These are phyloP conservation scores for Mycena vulgaris DNA, from an alignment of 768 basidiomycete species.

Conservation along the genomic window DNA sequence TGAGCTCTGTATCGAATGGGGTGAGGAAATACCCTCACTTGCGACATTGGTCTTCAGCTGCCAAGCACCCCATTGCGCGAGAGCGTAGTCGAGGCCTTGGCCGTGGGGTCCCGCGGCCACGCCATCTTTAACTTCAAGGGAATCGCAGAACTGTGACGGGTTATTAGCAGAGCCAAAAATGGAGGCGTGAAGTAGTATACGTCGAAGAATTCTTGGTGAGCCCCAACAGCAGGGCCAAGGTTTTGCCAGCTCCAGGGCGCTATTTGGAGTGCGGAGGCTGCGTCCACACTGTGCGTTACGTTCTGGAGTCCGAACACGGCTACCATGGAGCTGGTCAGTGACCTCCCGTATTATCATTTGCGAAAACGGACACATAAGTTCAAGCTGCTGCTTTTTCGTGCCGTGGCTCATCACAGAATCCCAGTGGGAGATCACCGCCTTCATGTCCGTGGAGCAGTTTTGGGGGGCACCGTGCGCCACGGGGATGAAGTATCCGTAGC, in stretches of 20 bases:
- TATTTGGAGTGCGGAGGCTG: slow-evolving; percentile 28
- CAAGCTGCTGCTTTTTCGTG: slow-evolving; percentile 20
- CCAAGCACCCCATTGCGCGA: slow-evolving; percentile 61
- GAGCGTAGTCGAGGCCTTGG: slow-evolving; percentile 61
- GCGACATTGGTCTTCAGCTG: slow-evolving; percentile 54
- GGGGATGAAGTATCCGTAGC: slow-evolving; percentile 67
- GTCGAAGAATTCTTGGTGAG: slow-evolving; percentile 53
- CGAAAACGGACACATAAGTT: slow-evolving; percentile 25
- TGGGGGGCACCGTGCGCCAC: slow-evolving; percentile 62
- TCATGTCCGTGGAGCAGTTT: slow-evolving; percentile 69
- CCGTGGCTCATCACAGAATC: slow-evolving; percentile 55
- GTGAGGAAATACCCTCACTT: slow-evolving; percentile 12
- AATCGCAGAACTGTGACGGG: slow-evolving; percentile 57
- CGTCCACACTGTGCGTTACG: slow-evolving; percentile 33
- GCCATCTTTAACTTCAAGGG: slow-evolving; percentile 63
- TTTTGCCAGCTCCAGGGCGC: slow-evolving; percentile 65
- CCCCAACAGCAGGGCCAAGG: slow-evolving; percentile 55
- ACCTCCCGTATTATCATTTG: neutral
- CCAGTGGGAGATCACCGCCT: slow-evolving; percentile 63
- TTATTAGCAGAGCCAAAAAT: neutral
- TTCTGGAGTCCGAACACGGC: slow-evolving; percentile 34
- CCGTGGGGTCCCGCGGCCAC: slow-evolving; percentile 54
- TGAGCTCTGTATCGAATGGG: neutral
- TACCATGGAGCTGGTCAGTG: neutral
- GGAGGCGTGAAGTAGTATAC: neutral